These are phyloP conservation scores for Paraleonurus japonicus DNA, from an alignment of 257 asterid genomes.

Conservation along the genomic window DNA sequence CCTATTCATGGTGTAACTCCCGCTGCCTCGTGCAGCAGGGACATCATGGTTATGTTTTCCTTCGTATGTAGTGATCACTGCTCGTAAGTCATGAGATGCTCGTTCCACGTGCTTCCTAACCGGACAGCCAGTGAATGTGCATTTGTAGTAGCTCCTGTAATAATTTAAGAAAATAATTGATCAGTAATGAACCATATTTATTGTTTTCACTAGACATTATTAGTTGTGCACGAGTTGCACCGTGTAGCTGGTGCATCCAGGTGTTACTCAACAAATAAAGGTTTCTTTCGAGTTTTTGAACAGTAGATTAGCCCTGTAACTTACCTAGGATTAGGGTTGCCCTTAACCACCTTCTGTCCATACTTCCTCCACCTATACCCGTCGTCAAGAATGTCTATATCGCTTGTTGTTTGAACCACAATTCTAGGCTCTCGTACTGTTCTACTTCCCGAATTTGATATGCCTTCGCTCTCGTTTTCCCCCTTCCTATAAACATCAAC, in stretches of 20 bases:
- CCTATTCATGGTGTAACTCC: conserved; percentile 43
- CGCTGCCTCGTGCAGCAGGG: conserved; percentile 88
- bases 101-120: conserved; percentile 94
- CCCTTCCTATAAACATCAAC: conserved; percentile 57
- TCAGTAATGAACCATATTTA: too few relatives aligned
- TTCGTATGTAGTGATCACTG: conserved; percentile 88
- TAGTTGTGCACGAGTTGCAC: too few relatives aligned
- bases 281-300: not conserved
- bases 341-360: conserved; percentile 94
- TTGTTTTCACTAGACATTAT: too few relatives aligned
- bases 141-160: conserved; percentile 92
- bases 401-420: conserved; percentile 96
- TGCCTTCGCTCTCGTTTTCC: conserved; percentile 63
- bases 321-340: conserved; percentile 96
- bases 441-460: conserved; percentile 65
- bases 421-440: conserved; percentile 85
- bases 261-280: not conserved
- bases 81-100: conserved; percentile 77
- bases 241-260: too few relatives aligned
- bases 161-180: not conserved
- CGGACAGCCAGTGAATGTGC: conserved; percentile 76
- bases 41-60: conserved; percentile 95
- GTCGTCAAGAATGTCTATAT: conserved; percentile 89
- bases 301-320: not conserved
- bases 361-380: conserved; percentile 97